A percentile compares a stretch with the other conserved stretches of the same genome.
phyloP scores from a whole-genome alignment of 371 early-diverging fungal genomes.

The Mortierella polycephala region DNA sequence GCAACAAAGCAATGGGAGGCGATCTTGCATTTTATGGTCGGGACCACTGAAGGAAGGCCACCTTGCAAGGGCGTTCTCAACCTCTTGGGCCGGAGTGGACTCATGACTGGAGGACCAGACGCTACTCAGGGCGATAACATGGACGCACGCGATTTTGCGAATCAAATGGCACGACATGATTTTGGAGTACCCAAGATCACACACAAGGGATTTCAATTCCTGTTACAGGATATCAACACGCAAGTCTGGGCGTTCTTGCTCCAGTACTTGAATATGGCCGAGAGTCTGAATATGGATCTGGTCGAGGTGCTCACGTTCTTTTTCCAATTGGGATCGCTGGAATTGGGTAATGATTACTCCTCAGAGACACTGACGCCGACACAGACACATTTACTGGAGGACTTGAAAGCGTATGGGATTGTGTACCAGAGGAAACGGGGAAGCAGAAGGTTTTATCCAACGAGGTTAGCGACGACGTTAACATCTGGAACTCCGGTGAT shows the following conservation, averaged over 20 bases:
- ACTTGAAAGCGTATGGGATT: slow-evolving; percentile 90
- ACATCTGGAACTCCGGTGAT: slow-evolving; percentile 80
- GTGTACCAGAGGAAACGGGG: slow-evolving; percentile 88
- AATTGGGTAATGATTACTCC: slow-evolving; percentile 91
- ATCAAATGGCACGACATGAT: slow-evolving; percentile 46
- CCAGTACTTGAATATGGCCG: slow-evolving; percentile 92
- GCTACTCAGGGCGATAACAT: slow-evolving; percentile 23
- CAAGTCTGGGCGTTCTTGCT: slow-evolving; percentile 96
- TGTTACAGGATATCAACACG: slow-evolving; percentile 91
- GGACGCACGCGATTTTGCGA: slow-evolving; percentile 48
- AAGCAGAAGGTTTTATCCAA: slow-evolving; percentile 89
- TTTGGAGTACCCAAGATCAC: slow-evolving; percentile 75
- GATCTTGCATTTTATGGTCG: slow-evolving; percentile 95
- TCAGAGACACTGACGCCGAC: slow-evolving; percentile 84
- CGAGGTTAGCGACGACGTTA: slow-evolving; percentile 90
- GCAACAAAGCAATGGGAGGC: slow-evolving; percentile 92
- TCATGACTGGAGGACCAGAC: slow-evolving; percentile 75
- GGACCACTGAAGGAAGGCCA: slow-evolving; percentile 75
- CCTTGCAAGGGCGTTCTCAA: slow-evolving; percentile 83
- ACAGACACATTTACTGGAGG: slow-evolving; percentile 86
- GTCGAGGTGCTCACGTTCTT: slow-evolving; percentile 93
- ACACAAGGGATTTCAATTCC: slow-evolving; percentile 96
- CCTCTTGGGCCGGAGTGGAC: slow-evolving; percentile 77
- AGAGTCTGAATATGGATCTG: slow-evolving; percentile 87
- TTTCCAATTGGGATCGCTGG: slow-evolving; percentile 90